These are phyloP conservation scores for Boletus semigastroideus DNA, from an alignment of 1,284 basidiomycete species.

Conservation along the genomic window DNA sequence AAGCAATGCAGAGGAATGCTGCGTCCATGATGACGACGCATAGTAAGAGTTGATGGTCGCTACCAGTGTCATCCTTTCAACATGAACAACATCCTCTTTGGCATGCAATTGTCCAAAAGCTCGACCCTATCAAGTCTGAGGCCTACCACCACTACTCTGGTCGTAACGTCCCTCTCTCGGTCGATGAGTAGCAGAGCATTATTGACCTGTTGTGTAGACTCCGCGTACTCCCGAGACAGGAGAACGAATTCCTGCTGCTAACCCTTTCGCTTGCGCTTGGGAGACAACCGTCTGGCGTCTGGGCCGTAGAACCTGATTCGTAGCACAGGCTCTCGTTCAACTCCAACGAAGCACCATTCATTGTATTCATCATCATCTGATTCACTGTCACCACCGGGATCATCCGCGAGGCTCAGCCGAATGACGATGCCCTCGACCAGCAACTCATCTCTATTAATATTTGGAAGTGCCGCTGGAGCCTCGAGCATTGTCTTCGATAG, in stretches of 20 bases:
- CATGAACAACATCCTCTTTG: constrained; percentile 2
- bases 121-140: neutral
- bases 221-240: neutral
- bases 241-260: constrained; percentile 7
- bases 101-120: neutral
- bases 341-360: neutral
- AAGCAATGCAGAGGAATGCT: too few relatives aligned
- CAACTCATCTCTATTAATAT: neutral
- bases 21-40: too few relatives aligned
- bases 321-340: neutral
- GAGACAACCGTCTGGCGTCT: neutral
- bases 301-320: neutral
- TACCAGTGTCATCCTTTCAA: neutral
- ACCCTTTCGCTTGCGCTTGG: neutral
- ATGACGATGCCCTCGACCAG: constrained; percentile 11
- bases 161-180: neutral
- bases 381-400: neutral
- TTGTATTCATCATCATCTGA: too few relatives aligned
- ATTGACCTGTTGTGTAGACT: neutral
- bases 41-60: too few relatives aligned
- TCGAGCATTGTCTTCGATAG: neutral
- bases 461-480: neutral
- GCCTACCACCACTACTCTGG: neutral
- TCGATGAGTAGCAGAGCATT: constrained; percentile 6
- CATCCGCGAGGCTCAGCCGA: neutral